These are phyloP conservation scores for Blastobotrys apis DNA, from an alignment of 1,139 yeast genomes.

Conservation along the genomic window DNA sequence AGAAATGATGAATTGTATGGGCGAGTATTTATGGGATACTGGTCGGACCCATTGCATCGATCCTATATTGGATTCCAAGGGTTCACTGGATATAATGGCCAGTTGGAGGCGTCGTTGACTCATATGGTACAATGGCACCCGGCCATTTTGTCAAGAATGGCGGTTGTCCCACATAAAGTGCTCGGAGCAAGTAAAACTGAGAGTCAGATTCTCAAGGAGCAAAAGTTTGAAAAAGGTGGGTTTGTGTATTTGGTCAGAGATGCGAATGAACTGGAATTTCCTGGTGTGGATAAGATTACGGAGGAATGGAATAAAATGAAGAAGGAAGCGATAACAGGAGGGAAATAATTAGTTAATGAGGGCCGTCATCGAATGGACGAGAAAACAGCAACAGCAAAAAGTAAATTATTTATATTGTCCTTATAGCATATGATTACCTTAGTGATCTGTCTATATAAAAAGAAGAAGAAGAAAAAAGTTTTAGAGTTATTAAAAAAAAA, in stretches of 20 bases:
- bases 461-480: conserved; percentile 1
- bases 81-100: conserved; percentile 47
- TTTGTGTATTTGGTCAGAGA: conserved; percentile 28
- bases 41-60: conserved; percentile 65
- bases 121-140: conserved; percentile 93
- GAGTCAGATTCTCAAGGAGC: conserved; percentile 25
- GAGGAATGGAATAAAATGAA: conserved; percentile 18
- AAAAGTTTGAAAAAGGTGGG: conserved; percentile 23
- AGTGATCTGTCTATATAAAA: neutral
- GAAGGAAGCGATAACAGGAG: too few relatives aligned
- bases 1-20: conserved; percentile 58
- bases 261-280: conserved; percentile 18
- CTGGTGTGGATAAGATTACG: conserved; percentile 19
- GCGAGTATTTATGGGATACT: conserved; percentile 60
- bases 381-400: neutral
- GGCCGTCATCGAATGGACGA: neutral
- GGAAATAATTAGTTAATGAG: too few relatives aligned
- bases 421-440: neutral
- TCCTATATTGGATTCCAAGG: conserved; percentile 60
- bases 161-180: conserved; percentile 49
- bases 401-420: neutral
- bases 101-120: conserved; percentile 48
- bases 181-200: conserved; percentile 28
- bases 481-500: too few relatives aligned
- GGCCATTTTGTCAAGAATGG: conserved; percentile 61